A percentile compares a stretch with the other conserved stretches of the same genome.
Evolutionary conservation across 2,329 filamentous ascomycete species (phyloP).

Genomic region (Penicillium frequentans): DNA sequence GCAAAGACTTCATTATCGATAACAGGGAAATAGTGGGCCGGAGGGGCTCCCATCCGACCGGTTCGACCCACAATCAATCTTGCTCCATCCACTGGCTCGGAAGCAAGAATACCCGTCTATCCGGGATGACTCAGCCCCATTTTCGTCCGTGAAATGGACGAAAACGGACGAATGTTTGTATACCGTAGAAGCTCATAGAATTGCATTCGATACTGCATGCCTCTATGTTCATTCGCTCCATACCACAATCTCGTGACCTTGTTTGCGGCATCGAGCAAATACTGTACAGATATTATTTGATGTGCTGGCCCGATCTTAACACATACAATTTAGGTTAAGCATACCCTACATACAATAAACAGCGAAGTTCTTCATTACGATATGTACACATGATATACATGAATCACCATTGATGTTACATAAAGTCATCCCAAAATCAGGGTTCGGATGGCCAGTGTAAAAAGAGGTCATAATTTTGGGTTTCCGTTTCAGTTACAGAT

Average conservation of each 20-base stretch:
- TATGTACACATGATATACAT: background rate
- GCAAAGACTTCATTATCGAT: background rate
- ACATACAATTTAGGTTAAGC: too few relatives aligned
- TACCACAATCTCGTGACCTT: background rate
- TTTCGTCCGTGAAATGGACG: background rate
- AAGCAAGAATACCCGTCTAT: background rate
- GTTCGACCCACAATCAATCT: background rate
- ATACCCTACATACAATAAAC: too few relatives aligned
- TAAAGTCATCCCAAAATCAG: background rate
- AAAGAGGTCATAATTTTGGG: background rate
- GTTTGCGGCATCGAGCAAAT: background rate
- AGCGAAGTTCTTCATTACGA: background rate
- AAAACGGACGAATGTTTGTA: background rate
- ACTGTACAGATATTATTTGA: background rate
- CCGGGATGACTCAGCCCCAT: slow-evolving; percentile 10
- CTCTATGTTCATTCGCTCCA: background rate
- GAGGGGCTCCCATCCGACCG: background rate
- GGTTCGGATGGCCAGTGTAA: background rate
- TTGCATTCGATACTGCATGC: background rate
- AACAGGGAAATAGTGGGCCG: slow-evolving; percentile 4
- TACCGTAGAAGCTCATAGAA: background rate
- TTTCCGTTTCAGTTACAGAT: background rate
- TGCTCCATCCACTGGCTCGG: slow-evolving; percentile 2
- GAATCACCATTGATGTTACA: background rate
- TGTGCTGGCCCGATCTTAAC: background rate